Evolutionary conservation across 2,329 filamentous ascomycete species (phyloP), one percentile per base, ranked within the genome.

Genomic region (Diatrype stigma): DNA sequence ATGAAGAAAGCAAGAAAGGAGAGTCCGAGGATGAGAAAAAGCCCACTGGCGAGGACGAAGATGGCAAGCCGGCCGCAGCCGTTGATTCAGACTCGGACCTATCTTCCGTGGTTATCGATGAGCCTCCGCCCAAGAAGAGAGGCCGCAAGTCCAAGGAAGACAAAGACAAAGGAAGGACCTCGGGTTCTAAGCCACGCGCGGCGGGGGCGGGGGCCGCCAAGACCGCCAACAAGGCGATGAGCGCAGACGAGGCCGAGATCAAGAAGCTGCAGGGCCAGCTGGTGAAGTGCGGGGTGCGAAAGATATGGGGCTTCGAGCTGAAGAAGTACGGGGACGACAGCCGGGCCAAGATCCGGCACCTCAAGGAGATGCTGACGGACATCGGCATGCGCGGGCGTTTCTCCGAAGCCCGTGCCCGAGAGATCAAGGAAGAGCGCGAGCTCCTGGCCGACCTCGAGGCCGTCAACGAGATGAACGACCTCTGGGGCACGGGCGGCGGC

Each of bases 371-470:
- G 85, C 78, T 99, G 23, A 78, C 78, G 32, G 90, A 96, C 28
- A 77, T 84, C 4, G 94, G 93, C 32, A 96, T 97, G 89, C 85
- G 84, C 1, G 93, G 92, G 0, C 84, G 93, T 16, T 96, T 90
- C 70, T 96, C 90, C 1, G 81, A 88, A 61, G 85, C 90, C 40
- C 93, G 88, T 63, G 93, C 93, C 1, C 83, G 80, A 22, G 85
- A 90, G 68, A 96, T 97, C 66, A 94, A 90, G 66, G 93, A 96
- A 71, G 78, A 81, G 63, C 80, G 93, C 48, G 93, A 99, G 70
- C 77, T 99, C 34, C 79, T 83, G 62, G 89, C 86, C 1, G 93
- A 99, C 63, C 74, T 96, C 6, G 89, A 94, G 63, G 86, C 85
- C 12, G 90, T 96, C 16, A 84, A 90, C 66, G 85, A 94, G 66